phyloP scores from a whole-genome alignment of 768 basidiomycete genomes.

The Podaxis sp. region DNA sequence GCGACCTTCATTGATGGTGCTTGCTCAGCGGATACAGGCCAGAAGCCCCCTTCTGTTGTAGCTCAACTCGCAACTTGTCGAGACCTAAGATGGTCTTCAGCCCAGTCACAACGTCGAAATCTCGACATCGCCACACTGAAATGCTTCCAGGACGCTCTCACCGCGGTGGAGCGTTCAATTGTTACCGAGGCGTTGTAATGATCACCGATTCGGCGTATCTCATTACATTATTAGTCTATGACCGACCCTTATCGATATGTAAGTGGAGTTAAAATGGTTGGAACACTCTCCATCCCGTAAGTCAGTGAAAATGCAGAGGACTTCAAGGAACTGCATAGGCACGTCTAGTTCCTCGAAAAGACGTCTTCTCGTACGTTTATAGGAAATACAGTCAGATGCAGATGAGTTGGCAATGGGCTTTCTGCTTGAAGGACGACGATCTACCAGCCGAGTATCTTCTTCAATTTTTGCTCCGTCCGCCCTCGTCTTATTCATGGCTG shows the following conservation, averaged over 20 bases:
- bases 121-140: background rate
- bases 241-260: background rate
- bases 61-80: background rate
- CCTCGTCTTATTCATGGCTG: too few species aligned
- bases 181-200: background rate
- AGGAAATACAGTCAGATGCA: background rate
- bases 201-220: conserved; percentile 9
- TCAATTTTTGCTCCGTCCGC: too few species aligned
- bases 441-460: too few species aligned
- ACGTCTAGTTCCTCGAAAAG: background rate
- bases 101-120: background rate
- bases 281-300: conserved; percentile 3
- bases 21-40: background rate
- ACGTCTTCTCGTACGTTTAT: background rate
- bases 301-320: conserved; percentile 3
- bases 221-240: conserved; percentile 1
- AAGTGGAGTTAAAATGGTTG: conserved; percentile 12
- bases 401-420: background rate
- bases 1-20: background rate
- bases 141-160: background rate
- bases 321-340: background rate
- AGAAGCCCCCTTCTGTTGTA: background rate
- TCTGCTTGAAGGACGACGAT: too few species aligned
- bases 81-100: background rate
- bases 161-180: background rate